Evolutionary conservation across 139 green algal species (phyloP).

Genomic region (Chlorella vulgaris): DNA sequence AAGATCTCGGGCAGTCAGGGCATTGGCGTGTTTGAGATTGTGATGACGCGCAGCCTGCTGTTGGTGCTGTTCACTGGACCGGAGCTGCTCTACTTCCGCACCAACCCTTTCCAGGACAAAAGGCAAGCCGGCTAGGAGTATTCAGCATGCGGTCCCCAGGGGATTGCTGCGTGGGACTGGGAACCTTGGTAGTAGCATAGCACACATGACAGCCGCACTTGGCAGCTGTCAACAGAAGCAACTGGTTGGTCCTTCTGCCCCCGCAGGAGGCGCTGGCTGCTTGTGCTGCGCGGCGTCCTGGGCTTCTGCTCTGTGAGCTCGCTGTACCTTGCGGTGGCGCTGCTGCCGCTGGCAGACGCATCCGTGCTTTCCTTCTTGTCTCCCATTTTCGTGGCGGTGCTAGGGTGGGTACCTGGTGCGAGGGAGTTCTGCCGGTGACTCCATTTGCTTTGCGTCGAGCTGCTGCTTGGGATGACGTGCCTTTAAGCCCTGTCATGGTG

Average conservation of each 20-base stretch:
- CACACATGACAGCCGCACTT: too few species aligned
- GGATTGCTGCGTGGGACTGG: background rate
- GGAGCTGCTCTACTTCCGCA: constrained; percentile 12
- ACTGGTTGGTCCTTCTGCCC: too few species aligned
- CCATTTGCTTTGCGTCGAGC: too few species aligned
- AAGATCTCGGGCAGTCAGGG: constrained; percentile 21
- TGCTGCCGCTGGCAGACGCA: constrained; percentile 51
- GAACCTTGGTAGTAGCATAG: too few species aligned
- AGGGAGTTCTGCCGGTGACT: background rate
- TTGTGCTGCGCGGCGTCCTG: constrained; percentile 38
- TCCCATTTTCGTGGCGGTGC: constrained; percentile 43
- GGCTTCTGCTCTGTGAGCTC: constrained; percentile 24
- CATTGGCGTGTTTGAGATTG: constrained; percentile 39
- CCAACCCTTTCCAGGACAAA: constrained; percentile 34
- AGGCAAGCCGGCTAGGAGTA: constrained; percentile 3
- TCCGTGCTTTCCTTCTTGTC: constrained; percentile 53
- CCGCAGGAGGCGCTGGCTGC: constrained; percentile 31
- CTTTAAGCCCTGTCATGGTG: too few species aligned
- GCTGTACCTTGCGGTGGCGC: constrained; percentile 40
- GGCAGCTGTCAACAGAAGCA: too few species aligned
- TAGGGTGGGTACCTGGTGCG: background rate
- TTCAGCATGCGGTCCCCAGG: too few species aligned
- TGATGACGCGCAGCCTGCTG: constrained; percentile 34
- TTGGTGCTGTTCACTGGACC: constrained; percentile 39
- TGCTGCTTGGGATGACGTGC: too few species aligned